These are phyloP conservation scores for Ceratorhiza oryzae-sativae DNA, from an alignment of 1,284 basidiomycete species.

Conservation along the genomic window DNA sequence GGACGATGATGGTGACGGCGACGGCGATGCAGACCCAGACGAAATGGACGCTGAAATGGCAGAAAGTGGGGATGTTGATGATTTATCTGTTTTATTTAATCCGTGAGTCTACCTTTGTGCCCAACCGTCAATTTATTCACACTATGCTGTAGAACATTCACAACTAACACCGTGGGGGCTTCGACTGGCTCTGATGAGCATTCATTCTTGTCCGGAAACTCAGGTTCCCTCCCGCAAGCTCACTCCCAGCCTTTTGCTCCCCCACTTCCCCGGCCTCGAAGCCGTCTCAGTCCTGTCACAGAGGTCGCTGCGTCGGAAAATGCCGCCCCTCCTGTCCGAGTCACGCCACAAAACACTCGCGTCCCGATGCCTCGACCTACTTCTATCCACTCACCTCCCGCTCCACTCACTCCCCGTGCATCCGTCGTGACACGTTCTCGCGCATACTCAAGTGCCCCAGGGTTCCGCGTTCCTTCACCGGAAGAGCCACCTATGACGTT, in stretches of 20 bases:
- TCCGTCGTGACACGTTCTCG: conserved; percentile 36
- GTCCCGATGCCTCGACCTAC: conserved; percentile 32
- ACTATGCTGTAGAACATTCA: conserved; percentile 54
- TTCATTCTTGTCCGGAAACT: conserved; percentile 43
- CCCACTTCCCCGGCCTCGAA: conserved; percentile 56
- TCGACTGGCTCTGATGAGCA: conserved; percentile 44
- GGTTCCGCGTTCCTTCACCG: conserved; percentile 37
- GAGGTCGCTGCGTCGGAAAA: conserved; percentile 53
- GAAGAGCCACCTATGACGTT: conserved; percentile 36
- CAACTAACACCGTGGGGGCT: conserved; percentile 52
- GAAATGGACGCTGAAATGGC: conserved; percentile 39
- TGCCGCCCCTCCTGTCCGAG: conserved; percentile 19
- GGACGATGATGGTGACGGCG: conserved; percentile 68
- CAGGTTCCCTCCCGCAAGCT: conserved; percentile 59
- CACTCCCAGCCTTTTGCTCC: conserved; percentile 60
- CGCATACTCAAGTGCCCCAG: conserved; percentile 35
- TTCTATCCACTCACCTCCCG: conserved; percentile 42
- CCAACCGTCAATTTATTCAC: background rate
- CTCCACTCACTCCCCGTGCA: conserved; percentile 39
- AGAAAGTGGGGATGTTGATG: conserved; percentile 37
- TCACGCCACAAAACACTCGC: conserved; percentile 27
- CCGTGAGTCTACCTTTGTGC: conserved; percentile 60
- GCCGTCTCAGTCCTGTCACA: conserved; percentile 71
- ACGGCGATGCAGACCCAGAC: conserved; percentile 50
- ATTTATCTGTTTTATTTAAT: conserved; percentile 58